A percentile compares a stretch with the other conserved stretches of the same genome.
These are phyloP conservation scores for Phytophthora pini DNA, from an alignment of 352 stramenopile species.

Conservation along the genomic window DNA sequence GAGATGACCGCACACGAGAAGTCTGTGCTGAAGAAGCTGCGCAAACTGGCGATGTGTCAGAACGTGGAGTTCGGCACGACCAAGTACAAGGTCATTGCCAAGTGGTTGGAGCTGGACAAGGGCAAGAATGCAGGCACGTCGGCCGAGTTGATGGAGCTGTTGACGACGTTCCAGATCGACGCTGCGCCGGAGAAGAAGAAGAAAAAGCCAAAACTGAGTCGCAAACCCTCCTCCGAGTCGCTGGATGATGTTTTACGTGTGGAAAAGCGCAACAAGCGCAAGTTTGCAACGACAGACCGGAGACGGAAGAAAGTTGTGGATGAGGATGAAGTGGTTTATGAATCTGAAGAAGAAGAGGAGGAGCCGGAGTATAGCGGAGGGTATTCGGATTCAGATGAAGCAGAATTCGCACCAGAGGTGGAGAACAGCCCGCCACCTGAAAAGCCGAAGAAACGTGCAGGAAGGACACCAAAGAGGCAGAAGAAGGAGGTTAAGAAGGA, in stretches of 20 bases:
- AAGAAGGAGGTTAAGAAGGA: conserved; percentile 8
- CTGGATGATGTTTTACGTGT: conserved; percentile 50
- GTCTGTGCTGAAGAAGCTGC: conserved; percentile 47
- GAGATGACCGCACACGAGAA: conserved; percentile 19
- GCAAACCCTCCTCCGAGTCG: conserved; percentile 42
- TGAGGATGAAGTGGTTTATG: conserved; percentile 41
- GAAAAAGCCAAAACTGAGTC: conserved; percentile 27
- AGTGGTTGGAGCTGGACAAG: conserved; percentile 64
- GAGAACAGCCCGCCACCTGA: conserved; percentile 14
- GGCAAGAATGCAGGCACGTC: conserved; percentile 48
- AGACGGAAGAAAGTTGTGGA: conserved; percentile 21
- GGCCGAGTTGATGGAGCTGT: conserved; percentile 35
- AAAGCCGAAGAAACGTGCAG: conserved; percentile 23
- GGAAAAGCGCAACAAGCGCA: conserved; percentile 34
- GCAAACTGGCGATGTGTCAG: conserved; percentile 45
- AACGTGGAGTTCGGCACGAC: conserved; percentile 39
- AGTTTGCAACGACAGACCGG: conserved; percentile 15
- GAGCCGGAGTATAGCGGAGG: conserved; percentile 40
- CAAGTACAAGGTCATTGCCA: conserved; percentile 57
- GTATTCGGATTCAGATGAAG: conserved; percentile 51
- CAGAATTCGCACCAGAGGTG: conserved; percentile 41
- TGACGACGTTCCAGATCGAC: conserved; percentile 31
- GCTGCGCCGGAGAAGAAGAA: conserved; percentile 12
- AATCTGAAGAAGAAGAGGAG: conserved; percentile 48
- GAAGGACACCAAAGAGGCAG: conserved; percentile 12